Percentiles rank a stretch among this genome's conserved stretches.
These are phyloP conservation scores for Moesziomyces sp. DNA, from an alignment of 1,284 basidiomycete genomes.

Conservation along the genomic window DNA sequence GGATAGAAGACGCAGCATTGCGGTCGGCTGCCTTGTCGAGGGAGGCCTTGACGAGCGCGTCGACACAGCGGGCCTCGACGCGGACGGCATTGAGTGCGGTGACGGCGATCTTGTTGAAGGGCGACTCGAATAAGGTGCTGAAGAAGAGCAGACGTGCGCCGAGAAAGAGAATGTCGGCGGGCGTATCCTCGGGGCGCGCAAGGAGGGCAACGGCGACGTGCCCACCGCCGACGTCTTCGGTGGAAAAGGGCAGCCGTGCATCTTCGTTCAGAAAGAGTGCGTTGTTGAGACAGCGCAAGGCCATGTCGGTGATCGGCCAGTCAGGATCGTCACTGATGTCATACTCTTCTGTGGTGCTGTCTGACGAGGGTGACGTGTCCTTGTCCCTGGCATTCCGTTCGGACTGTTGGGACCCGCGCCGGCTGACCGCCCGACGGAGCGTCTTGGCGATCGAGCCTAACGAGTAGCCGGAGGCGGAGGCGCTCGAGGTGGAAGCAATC, in stretches of 20 bases:
- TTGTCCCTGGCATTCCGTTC: conserved; percentile 20
- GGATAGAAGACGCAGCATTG: conserved; percentile 9
- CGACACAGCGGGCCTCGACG: conserved; percentile 28
- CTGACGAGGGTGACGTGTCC: conserved; percentile 12
- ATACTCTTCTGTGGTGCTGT: conserved; percentile 23
- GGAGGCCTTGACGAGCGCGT: conserved; percentile 24
- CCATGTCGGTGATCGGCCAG: conserved; percentile 53
- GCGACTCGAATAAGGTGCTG: conserved; percentile 59
- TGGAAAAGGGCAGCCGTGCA: conserved; percentile 36
- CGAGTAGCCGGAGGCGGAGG: conserved; percentile 14
- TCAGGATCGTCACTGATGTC: conserved; percentile 26
- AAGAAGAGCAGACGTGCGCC: conserved; percentile 57
- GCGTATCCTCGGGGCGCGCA: conserved; percentile 26
- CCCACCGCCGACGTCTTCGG: conserved; percentile 46
- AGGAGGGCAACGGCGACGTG: conserved; percentile 40
- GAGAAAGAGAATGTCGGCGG: conserved; percentile 56
- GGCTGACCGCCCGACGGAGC: conserved; percentile 28
- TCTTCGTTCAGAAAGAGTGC: conserved; percentile 55
- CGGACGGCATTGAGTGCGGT: conserved; percentile 31
- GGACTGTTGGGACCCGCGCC: conserved; percentile 16
- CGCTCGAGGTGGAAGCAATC: neutral
- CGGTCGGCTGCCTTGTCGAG: conserved; percentile 15
- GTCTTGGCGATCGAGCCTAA: conserved; percentile 28
- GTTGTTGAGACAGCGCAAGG: conserved; percentile 61
- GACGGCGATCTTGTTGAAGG: conserved; percentile 55